Evolutionary conservation across 2,329 filamentous ascomycete species (phyloP).

Genomic region (Neodidymelliopsis sp.): DNA sequence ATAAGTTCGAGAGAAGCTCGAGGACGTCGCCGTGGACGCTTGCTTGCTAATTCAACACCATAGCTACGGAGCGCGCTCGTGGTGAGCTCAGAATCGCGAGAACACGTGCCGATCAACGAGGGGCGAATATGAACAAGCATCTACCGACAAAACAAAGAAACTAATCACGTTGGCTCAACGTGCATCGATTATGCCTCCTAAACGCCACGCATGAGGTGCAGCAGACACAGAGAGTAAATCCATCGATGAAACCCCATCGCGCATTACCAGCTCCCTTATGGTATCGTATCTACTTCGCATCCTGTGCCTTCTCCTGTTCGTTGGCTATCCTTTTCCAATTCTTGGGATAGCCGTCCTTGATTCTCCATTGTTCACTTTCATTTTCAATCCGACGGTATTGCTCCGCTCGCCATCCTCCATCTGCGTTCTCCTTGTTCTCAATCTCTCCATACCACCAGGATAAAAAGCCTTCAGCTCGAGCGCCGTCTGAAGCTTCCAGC

Average conservation of each 20-base stretch:
- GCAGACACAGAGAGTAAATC: too few relatives aligned
- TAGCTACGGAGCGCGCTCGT: not conserved
- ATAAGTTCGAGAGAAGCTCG: too few relatives aligned
- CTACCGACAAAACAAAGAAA: slow-evolving; percentile 1
- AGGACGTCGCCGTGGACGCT: too few relatives aligned
- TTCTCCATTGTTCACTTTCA: slow-evolving; percentile 50
- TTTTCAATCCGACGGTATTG: slow-evolving; percentile 42
- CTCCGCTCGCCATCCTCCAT: slow-evolving; percentile 53
- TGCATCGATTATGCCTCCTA: too few relatives aligned
- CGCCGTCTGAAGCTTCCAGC: slow-evolving; percentile 54
- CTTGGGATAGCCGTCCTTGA: slow-evolving; percentile 43
- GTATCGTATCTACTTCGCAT: not conserved
- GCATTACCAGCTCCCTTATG: not conserved
- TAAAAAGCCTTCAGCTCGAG: slow-evolving; percentile 56
- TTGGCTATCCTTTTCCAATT: slow-evolving; percentile 37
- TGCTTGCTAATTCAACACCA: too few relatives aligned
- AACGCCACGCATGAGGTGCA: too few relatives aligned
- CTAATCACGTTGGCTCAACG: not conserved
- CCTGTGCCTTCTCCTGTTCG: not conserved
- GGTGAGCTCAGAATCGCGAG: not conserved
- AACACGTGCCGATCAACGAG: slow-evolving; percentile 1
- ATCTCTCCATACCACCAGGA: slow-evolving; percentile 52
- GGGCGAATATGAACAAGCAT: not conserved
- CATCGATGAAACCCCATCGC: too few relatives aligned
- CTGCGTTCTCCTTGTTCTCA: slow-evolving; percentile 40